Evolutionary conservation across 2,329 filamentous ascomycete species (phyloP).

Genomic region (Diaporthe sp.): DNA sequence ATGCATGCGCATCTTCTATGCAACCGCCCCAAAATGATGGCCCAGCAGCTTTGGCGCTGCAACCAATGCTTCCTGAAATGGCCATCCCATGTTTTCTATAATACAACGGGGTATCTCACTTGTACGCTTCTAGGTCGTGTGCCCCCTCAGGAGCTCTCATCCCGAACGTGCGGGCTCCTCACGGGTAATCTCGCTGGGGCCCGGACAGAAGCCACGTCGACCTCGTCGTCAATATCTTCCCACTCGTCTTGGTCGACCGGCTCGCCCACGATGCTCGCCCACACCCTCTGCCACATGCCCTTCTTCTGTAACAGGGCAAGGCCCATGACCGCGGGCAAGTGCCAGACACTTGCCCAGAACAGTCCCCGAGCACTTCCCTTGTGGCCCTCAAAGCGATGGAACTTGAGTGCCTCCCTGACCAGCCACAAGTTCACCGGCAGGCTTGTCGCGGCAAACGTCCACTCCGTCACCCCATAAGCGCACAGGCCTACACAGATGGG

Average conservation of each 20-base stretch:
- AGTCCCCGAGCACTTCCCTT: constrained; percentile 84
- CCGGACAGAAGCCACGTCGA: constrained; percentile 49
- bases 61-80: background rate
- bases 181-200: constrained; percentile 1
- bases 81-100: background rate
- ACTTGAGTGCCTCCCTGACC: constrained; percentile 79
- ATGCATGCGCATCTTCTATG: background rate
- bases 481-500: constrained; percentile 87
- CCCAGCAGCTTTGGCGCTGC: background rate
- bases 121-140: background rate
- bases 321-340: constrained; percentile 89
- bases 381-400: constrained; percentile 82
- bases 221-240: constrained; percentile 67
- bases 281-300: constrained; percentile 88
- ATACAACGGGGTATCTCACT: constrained; percentile 13
- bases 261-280: constrained; percentile 72
- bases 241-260: constrained; percentile 65
- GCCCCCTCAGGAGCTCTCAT: background rate
- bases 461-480: constrained; percentile 83
- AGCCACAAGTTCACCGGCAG: constrained; percentile 89
- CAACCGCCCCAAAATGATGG: background rate
- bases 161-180: background rate
- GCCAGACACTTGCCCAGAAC: constrained; percentile 99
- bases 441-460: constrained; percentile 84
- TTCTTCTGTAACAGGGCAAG: constrained; percentile 93